phyloP scores from a whole-genome alignment of 2,329 filamentous ascomycete genomes.

The Coniella lustricola region DNA sequence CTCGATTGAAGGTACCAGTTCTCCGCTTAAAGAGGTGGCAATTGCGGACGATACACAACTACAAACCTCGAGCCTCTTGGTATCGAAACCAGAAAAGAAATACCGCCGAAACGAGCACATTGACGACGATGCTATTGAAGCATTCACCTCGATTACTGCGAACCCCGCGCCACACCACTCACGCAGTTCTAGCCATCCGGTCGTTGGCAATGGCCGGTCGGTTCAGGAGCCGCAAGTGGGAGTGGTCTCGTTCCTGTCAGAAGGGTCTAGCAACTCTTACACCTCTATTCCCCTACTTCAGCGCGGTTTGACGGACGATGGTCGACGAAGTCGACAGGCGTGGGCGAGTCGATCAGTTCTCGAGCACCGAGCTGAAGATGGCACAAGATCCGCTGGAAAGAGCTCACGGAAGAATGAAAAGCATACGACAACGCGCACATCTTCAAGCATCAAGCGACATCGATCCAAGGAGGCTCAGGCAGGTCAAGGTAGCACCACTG shows the following conservation, averaged over 20 bases:
- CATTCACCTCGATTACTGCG: conserved; percentile 21
- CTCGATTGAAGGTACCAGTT: conserved; percentile 30
- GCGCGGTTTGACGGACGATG: conserved; percentile 51
- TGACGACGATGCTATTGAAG: conserved; percentile 32
- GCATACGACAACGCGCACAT: conserved; percentile 25
- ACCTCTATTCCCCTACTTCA: conserved; percentile 72
- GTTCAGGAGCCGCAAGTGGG: conserved; percentile 25
- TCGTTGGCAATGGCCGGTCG: conserved; percentile 17
- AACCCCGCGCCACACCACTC: conserved; percentile 12
- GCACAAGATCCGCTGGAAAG: conserved; percentile 17
- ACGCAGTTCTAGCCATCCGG: conserved; percentile 18
- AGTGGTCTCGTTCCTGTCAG: conserved; percentile 44
- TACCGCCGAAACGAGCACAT: conserved; percentile 41
- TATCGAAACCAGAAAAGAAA: conserved; percentile 32
- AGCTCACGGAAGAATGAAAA: conserved; percentile 47
- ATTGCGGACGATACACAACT: conserved; percentile 1
- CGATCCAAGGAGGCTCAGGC: conserved; percentile 27
- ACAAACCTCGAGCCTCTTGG: conserved; percentile 6
- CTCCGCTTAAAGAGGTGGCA: not conserved
- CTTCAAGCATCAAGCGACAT: conserved; percentile 39
- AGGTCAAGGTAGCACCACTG: conserved; percentile 21
- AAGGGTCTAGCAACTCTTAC: conserved; percentile 66
- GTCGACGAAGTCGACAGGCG: conserved; percentile 33
- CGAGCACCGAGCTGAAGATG: conserved; percentile 37
- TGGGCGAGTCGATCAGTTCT: conserved; percentile 53